Base-by-base conservation (phyloP, 2,329 filamentous ascomycete species). In the Diaporthe vaccinii region DNA sequence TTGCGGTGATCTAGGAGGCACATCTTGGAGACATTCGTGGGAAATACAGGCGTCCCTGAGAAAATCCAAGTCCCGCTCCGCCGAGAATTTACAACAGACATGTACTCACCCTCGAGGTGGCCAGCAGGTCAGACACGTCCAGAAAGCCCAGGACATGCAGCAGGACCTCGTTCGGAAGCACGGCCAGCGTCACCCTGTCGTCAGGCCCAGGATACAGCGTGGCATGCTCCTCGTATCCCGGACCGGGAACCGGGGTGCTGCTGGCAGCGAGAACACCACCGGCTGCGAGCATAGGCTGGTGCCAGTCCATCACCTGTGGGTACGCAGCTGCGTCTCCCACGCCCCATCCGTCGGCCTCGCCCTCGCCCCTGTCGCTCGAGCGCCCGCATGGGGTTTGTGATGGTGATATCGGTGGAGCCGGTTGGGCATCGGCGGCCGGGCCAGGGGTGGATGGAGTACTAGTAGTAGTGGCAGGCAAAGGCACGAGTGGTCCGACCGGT, bases 141-240 rank as follows among this genome's bases (percentile, higher is more conserved):
- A 92, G 83, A 78, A 87, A 90, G 72, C 86, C 84, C 77, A 91
- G 83, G 57, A 92, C 88, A 74, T 89, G 86, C 77, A 89, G 85
- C 72, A 91, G 81, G 39, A 91, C 81, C 82, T 92, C 90, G 81
- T 89, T 91, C 34, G 90, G 90, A 62, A 92, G 82, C 57, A 82
- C 81, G 71, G 86, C 84, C 46, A 82, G 84, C 36, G 61, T 68
- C 36, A 73, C 22, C 46, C 31, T n/a, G 46, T 46, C 70, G 39
- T 59, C 61, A 69, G 44, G 55, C 28, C 20, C 44, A 46, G 44
- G 25, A 49, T 44, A 25, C 31, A 53, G 36, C 22, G 41, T 41
- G 20, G 31, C 25, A 25, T 36, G 1, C 20, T 15, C 70, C 51
- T 46, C 46, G 69, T 41, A 34, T 25, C 4, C 12, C 20, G 34